Base-by-base conservation (phyloP, 768 basidiomycete species). In the Sarcodon aspratus region DNA sequence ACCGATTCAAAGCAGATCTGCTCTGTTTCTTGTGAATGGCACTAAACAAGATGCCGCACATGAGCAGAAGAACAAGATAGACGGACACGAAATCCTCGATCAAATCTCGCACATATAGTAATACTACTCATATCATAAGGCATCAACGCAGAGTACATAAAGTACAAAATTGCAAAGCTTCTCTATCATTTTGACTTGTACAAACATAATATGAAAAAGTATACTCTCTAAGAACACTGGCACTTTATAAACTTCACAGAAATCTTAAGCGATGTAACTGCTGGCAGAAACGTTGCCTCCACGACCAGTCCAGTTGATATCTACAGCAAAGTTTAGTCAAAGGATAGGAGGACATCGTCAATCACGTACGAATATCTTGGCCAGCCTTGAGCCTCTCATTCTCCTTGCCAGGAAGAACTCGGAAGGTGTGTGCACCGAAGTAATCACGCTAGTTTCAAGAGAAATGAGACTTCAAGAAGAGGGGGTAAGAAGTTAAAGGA, bases 341-440 rank as follows among this genome's bases (percentile, higher is more conserved):
- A 15, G 3, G 33, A 45, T 44, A 36, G 33, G 9, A 45, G 18
- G 42, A 2, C 2, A 55, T 34, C 33, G 37, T 6, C 2, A 15
- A 33, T 1, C 17, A 79, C 89, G 59, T 64, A 91, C 88, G 89
- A 65, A 97, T 92, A 63, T 95, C 89, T 68, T 88, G 70, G 63
- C 79, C 85, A 50, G 77, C 59, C 69, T 80, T 79, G 69, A 95
- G 82, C 61, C 70, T 81, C 45, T 74, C 74, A 66, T 89, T 95
- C 69, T 92, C 93, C 70, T 87, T 86, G 48, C 94, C 92, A 48
- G 92, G 84, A 35, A 91, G 72, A 50, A 97, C 92, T 48, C 82
- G 78, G 90, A 96, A 98, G 48, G 95, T 97, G 74, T 97, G 95
- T 40, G 94, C 90, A 68, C 96, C 95, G 66, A 99, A 99, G 79